Evolutionary conservation across 1,284 basidiomycete species (phyloP).

Genomic region (Lentinula novae-zelandiae): DNA sequence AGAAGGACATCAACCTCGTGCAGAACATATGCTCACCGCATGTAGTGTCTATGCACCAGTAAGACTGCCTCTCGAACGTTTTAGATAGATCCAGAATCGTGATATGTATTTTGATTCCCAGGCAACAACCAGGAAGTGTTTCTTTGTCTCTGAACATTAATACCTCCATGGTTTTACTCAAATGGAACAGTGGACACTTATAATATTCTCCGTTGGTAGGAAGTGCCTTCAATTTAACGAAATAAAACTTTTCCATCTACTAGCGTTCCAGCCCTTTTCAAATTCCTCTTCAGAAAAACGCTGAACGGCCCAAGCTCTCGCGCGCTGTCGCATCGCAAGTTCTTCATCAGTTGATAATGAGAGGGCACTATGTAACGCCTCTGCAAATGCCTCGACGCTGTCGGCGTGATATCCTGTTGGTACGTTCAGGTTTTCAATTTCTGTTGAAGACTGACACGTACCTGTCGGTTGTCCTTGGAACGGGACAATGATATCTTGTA

Average conservation of each 20-base stretch:
- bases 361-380: conserved; percentile 64
- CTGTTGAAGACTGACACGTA: conserved; percentile 25
- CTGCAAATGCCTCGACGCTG: conserved; percentile 66
- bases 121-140: too few species aligned
- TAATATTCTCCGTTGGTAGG: too few species aligned
- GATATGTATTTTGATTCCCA: too few species aligned
- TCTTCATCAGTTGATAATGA: conserved; percentile 54
- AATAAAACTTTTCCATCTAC: conserved; percentile 47
- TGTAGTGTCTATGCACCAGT: background rate
- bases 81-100: too few species aligned
- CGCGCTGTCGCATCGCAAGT: conserved; percentile 61
- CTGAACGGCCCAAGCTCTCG: conserved; percentile 65
- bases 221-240: background rate
- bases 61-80: too few species aligned
- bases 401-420: conserved; percentile 78
- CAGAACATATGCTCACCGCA: background rate
- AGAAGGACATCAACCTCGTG: background rate
- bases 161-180: too few species aligned
- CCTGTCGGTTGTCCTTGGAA: conserved; percentile 69
- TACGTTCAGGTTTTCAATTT: background rate
- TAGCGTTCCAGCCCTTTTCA: conserved; percentile 67
- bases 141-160: too few species aligned
- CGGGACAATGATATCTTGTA: conserved; percentile 88
- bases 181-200: background rate
- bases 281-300: conserved; percentile 80